Evolutionary conservation across 2,329 filamentous ascomycete genomes (phyloP), one percentile per base, ranked within the genome.

Genomic region (Exophiala oligosperma): DNA sequence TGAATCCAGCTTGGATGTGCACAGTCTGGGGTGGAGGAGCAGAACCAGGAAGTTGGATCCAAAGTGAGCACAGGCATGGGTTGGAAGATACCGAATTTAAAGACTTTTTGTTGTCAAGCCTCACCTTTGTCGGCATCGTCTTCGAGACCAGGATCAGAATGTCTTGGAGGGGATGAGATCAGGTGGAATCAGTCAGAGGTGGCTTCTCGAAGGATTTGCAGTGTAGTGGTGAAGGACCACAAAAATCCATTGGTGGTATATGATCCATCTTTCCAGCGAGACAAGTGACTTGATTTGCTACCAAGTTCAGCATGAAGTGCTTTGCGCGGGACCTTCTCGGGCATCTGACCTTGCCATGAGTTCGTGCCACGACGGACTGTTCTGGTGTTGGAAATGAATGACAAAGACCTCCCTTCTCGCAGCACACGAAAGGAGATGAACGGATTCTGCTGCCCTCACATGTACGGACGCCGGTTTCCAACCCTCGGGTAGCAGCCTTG

Each of bases 211-310:
- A 26, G 28, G 38, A 50, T 56, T 60, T 56, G 54, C 56, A 56
- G 32, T 4, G 44, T 26, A 49, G 49, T 55, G 60, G 57, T 63
- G 60, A 52, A 49, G 57, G 60, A 53, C 54, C 54, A 56, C 54
- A 56, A 41, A 51, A 37, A 49, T 12, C 56, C 14, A 60, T 60
- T 63, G 54, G 58, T 38, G 9, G 17, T 17, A 11, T 8, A 4
- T 28, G 12, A 32, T 46, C 26, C 11, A 41, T 55, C 41, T 46
- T 52, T 26, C 51, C 50, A 21, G 24, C 21, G 23, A 24, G 37
- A 23, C 43, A 26, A 48, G 49, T n/a, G 8, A 51, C 49, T 24
- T 52, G 38, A 56, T 60, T 60, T 53, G 60, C 37, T 60, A 60
- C 57, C 54, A 46, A 58, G n/a, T 50, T 29, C 23, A 24, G 26